Conservation (phyloP, 1,284 basidiomycete species). For the Ganoderma meredithae region DNA sequence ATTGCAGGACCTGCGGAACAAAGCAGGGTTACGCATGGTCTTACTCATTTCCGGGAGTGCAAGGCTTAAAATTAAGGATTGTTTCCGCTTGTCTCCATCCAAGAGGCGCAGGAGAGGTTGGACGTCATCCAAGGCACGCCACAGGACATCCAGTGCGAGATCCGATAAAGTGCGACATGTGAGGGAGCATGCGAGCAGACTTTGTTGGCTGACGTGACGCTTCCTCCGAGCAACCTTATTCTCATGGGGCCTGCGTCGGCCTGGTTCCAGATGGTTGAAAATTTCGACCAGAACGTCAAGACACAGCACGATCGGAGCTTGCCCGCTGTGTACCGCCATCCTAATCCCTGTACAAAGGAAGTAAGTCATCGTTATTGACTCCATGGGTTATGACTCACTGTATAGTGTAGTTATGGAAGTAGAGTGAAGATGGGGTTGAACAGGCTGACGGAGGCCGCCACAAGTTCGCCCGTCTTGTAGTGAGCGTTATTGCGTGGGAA, state of each 20-base stretch:
- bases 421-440: neutral
- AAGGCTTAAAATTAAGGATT: neutral
- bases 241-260: neutral
- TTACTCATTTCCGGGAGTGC: neutral
- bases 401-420: neutral
- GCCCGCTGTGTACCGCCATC: neutral
- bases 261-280: neutral
- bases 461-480: neutral
- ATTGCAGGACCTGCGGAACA: neutral
- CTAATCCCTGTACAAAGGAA: neutral
- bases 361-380: neutral
- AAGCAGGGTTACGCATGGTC: neutral
- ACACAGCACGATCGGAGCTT: neutral
- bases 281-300: neutral
- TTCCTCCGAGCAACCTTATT: neutral
- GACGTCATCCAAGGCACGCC: neutral
- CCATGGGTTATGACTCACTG: neutral
- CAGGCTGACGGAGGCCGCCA: neutral
- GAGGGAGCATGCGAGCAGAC: slow-evolving; percentile 1
- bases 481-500: neutral
- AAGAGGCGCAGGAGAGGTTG: neutral
- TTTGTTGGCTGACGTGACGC: neutral
- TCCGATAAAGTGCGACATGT: neutral
- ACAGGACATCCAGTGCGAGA: neutral
- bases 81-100: neutral